phyloP scores from a whole-genome alignment of 345 rosid genomes.

The Stellera chamaejasme region DNA sequence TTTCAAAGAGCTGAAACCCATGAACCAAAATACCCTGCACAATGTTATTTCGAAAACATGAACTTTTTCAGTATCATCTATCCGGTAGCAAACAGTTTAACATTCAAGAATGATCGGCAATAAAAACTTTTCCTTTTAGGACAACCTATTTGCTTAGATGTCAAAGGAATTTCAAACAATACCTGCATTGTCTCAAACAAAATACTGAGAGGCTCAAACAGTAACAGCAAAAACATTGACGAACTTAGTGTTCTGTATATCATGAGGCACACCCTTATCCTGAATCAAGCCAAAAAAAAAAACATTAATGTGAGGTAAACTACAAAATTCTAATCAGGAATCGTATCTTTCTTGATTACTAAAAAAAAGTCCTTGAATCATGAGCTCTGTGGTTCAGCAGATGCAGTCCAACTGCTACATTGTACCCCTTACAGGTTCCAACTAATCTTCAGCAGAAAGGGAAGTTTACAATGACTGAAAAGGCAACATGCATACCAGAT shows the following conservation, averaged over 20 bases:
- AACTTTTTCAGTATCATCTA: conserved; percentile 1
- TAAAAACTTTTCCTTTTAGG: background rate
- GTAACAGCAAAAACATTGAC: conserved; percentile 40
- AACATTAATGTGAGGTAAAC: background rate
- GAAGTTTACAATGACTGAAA: conserved; percentile 12
- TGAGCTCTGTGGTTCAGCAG: background rate
- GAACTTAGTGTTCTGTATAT: conserved; percentile 32
- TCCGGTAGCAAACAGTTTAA: background rate
- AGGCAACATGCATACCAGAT: conserved; percentile 53
- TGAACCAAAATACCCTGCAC: conserved; percentile 82
- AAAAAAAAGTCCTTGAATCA: too few relatives aligned
- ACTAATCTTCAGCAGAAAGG: too few relatives aligned
- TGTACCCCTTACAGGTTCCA: background rate
- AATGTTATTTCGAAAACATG: conserved; percentile 2
- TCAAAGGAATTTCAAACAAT: conserved; percentile 8
- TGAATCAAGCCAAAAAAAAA: conserved; percentile 21
- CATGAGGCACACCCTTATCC: conserved; percentile 42
- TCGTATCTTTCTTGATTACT: too few relatives aligned
- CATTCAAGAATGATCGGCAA: background rate
- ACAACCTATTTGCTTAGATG: background rate
- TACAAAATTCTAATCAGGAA: too few relatives aligned
- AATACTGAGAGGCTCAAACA: conserved; percentile 61
- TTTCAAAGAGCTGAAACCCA: conserved; percentile 88
- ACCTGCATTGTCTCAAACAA: conserved; percentile 73
- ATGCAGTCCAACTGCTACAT: background rate